Conservation (phyloP, 805 yeast genomes). For the Tetrapisispora iriomotensis region DNA sequence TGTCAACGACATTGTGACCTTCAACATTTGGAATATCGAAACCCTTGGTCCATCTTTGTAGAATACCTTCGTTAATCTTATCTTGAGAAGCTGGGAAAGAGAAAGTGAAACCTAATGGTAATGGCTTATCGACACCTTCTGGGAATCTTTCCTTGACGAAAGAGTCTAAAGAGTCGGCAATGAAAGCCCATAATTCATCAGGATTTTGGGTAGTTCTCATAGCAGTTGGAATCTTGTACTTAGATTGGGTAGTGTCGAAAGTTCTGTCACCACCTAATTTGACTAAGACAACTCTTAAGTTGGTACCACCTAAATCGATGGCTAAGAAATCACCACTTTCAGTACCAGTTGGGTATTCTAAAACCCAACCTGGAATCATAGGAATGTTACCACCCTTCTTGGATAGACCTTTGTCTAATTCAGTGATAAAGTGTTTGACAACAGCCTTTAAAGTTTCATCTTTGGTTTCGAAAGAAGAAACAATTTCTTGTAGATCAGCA, state of each 20-base stretch:
- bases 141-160: slow-evolving; percentile 64
- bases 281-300: slow-evolving; percentile 85
- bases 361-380: slow-evolving; percentile 96
- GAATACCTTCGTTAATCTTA: slow-evolving; percentile 73
- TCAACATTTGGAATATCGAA: slow-evolving; percentile 89
- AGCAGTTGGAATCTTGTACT: slow-evolving; percentile 65
- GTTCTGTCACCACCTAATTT: slow-evolving; percentile 72
- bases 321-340: slow-evolving; percentile 88
- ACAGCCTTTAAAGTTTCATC: slow-evolving; percentile 52
- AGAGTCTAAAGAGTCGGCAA: slow-evolving; percentile 67
- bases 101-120: slow-evolving; percentile 91
- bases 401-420: slow-evolving; percentile 73
- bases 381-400: slow-evolving; percentile 80
- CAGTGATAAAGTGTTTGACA: slow-evolving; percentile 65
- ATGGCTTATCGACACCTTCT: slow-evolving; percentile 47
- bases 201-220: slow-evolving; percentile 65
- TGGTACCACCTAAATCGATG: slow-evolving; percentile 95
- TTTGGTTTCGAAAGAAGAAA: slow-evolving; percentile 51
- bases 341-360: slow-evolving; percentile 85
- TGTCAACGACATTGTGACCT: slow-evolving; percentile 87
- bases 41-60: slow-evolving; percentile 97
- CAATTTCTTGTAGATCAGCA: slow-evolving; percentile 48
- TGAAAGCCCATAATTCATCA: slow-evolving; percentile 75
- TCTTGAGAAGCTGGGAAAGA: slow-evolving; percentile 82
- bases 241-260: slow-evolving; percentile 80